Conservation (phyloP, 176 grass and related monocot species). For the Hsuehochloa calcarea region DNA sequence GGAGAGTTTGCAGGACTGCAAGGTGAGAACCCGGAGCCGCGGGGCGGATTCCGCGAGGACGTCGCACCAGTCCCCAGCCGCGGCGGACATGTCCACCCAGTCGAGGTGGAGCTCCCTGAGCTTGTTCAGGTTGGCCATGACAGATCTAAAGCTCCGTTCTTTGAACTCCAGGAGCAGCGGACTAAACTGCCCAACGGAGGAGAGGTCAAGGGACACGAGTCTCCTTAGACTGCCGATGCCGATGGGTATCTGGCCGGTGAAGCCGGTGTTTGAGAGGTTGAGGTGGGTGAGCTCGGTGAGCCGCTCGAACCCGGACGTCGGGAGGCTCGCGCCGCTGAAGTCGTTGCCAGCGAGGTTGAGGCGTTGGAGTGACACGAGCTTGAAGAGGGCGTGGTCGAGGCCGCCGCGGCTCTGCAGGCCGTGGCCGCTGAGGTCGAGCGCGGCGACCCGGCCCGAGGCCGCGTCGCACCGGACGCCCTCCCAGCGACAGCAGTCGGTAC, state of each 20-base stretch:
- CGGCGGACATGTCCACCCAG: conserved; percentile 48
- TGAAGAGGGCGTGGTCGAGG: conserved; percentile 2
- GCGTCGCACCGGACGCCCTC: conserved; percentile 31
- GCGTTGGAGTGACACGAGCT: background rate
- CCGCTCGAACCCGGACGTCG: conserved; percentile 32
- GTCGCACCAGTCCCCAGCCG: conserved; percentile 32
- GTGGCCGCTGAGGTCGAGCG: conserved; percentile 25
- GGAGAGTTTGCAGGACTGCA: conserved; percentile 36
- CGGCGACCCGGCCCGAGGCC: background rate
- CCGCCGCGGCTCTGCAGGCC: background rate
- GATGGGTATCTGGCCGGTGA: conserved; percentile 40
- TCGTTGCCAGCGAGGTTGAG: conserved; percentile 40
- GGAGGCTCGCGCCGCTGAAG: conserved; percentile 31
- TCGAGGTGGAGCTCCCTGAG: conserved; percentile 44
- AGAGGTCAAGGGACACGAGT: conserved; percentile 51
- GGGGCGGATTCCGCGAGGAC: conserved; percentile 32
- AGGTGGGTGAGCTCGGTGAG: conserved; percentile 44
- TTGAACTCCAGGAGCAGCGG: background rate
- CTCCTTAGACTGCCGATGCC: conserved; percentile 35
- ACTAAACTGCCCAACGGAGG: background rate
- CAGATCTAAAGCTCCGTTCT: conserved; percentile 12
- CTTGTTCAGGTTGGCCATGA: conserved; percentile 41
- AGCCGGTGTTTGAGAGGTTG: conserved; percentile 51
- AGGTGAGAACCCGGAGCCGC: conserved; percentile 33
- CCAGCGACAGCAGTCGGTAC: conserved; percentile 47